These are phyloP conservation scores for Mycena belliarum DNA, from an alignment of 768 basidiomycete genomes.

Conservation along the genomic window DNA sequence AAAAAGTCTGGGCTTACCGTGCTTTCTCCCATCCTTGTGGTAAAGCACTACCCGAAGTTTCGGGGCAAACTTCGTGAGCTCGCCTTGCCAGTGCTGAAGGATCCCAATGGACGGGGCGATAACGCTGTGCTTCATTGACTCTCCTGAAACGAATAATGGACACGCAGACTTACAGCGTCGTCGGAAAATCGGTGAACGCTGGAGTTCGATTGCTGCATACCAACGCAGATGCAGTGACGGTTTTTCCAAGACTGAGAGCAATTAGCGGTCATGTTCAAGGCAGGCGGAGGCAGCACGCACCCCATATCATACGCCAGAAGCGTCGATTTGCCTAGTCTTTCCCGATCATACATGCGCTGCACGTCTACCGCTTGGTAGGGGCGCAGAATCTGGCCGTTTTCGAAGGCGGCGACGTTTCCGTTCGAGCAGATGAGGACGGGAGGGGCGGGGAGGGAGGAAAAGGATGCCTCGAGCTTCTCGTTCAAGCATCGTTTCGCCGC, in stretches of 20 bases:
- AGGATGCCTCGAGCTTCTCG: neutral
- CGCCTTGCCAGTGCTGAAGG: neutral
- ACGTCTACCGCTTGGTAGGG: neutral
- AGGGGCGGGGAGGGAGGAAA: neutral
- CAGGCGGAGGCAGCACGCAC: neutral
- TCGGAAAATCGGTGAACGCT: neutral
- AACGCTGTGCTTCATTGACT: neutral
- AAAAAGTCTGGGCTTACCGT: neutral
- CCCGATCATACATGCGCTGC: neutral
- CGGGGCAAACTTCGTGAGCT: constrained; percentile 1
- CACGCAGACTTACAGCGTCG: neutral
- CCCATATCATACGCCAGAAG: constrained; percentile 6
- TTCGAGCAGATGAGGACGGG: neutral
- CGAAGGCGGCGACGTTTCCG: neutral
- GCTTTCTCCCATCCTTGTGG: neutral
- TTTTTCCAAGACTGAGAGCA: constrained; percentile 1
- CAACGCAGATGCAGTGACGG: neutral
- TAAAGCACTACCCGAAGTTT: constrained; percentile 5
- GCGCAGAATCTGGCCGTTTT: neutral
- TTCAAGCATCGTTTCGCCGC: neutral
- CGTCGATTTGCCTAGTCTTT: neutral
- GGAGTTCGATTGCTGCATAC: neutral
- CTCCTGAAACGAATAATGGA: too few species aligned
- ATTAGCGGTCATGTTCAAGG: neutral
- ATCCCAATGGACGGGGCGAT: constrained; percentile 3